phyloP scores from a whole-genome alignment of 768 basidiomycete genomes.

The Hygrocybe coccinea region DNA sequence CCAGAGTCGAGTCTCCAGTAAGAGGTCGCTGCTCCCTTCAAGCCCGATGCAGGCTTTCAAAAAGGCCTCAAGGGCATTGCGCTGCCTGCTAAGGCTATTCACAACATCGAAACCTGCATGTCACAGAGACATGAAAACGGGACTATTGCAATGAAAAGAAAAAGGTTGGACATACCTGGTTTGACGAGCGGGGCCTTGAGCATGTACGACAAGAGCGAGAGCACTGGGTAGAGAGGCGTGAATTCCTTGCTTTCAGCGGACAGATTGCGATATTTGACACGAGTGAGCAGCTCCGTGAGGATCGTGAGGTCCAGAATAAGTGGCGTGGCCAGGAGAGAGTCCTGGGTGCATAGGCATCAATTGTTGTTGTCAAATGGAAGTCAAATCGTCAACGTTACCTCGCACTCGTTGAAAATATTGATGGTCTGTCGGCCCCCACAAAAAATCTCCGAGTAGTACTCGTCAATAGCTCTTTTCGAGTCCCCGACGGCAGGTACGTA shows the following conservation, averaged over 20 bases:
- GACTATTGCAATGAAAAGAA: neutral
- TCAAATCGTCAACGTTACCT: constrained; percentile 43
- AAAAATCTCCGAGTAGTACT: constrained; percentile 97
- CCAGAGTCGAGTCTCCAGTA: constrained; percentile 88
- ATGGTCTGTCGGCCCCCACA: constrained; percentile 92
- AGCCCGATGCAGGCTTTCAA: constrained; percentile 91
- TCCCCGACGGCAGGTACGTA: constrained; percentile 96
- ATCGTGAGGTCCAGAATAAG: constrained; percentile 92
- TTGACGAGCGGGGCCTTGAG: constrained; percentile 97
- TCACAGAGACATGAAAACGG: neutral
- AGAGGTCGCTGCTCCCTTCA: constrained; percentile 75
- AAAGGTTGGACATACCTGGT: constrained; percentile 48
- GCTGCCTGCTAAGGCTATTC: constrained; percentile 92
- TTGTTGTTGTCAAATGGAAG: neutral
- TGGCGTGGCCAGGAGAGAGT: constrained; percentile 92
- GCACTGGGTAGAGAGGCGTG: constrained; percentile 80
- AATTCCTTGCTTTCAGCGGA: constrained; percentile 50
- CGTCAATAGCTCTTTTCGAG: constrained; percentile 98
- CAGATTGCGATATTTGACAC: constrained; percentile 77
- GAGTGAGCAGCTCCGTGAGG: constrained; percentile 90
- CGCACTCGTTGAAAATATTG: constrained; percentile 98
- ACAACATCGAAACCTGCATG: constrained; percentile 75
- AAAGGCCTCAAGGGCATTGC: constrained; percentile 90
- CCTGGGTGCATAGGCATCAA: constrained; percentile 39
- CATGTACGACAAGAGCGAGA: constrained; percentile 94